Evolutionary conservation across 2,329 filamentous ascomycete species (phyloP).

Genomic region (Akanthomyces uredinophilus): DNA sequence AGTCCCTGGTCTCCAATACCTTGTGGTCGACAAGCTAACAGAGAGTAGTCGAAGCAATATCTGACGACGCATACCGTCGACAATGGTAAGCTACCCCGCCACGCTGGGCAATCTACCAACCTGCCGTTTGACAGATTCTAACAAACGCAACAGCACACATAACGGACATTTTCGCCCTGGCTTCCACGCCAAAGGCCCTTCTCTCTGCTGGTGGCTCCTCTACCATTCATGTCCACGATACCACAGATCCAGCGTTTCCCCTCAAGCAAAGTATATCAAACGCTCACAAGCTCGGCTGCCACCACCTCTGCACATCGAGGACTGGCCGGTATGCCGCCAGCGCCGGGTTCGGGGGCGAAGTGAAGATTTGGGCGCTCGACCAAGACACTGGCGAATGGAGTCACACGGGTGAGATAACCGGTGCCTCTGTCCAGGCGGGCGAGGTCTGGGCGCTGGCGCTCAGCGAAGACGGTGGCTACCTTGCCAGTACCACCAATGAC

Average conservation of each 20-base stretch:
- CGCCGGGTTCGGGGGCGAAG: slow-evolving; percentile 82
- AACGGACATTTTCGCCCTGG: slow-evolving; percentile 79
- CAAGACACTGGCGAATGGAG: slow-evolving; percentile 53
- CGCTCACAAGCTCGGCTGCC: slow-evolving; percentile 84
- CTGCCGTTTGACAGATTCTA: slow-evolving; percentile 17
- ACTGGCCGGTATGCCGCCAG: slow-evolving; percentile 72
- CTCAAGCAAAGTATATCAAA: slow-evolving; percentile 72
- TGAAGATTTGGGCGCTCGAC: slow-evolving; percentile 72
- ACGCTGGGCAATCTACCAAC: slow-evolving; percentile 22
- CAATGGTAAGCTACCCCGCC: slow-evolving; percentile 54
- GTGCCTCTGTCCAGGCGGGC: slow-evolving; percentile 50
- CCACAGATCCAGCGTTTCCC: slow-evolving; percentile 64
- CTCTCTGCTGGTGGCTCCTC: slow-evolving; percentile 84
- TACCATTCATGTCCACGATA: slow-evolving; percentile 74
- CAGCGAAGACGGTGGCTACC: slow-evolving; percentile 74
- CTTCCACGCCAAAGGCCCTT: slow-evolving; percentile 66
- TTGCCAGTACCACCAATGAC: slow-evolving; percentile 84
- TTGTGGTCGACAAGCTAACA: neutral
- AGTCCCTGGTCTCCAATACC: neutral
- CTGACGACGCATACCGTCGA: slow-evolving; percentile 88
- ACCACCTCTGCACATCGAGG: slow-evolving; percentile 71
- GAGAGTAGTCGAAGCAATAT: slow-evolving; percentile 88
- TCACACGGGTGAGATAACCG: slow-evolving; percentile 35
- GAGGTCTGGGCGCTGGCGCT: slow-evolving; percentile 86
- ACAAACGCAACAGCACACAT: slow-evolving; percentile 58